These are phyloP conservation scores for Cetradonia linearis DNA, from an alignment of 495 filamentous ascomycete species.

Conservation along the genomic window DNA sequence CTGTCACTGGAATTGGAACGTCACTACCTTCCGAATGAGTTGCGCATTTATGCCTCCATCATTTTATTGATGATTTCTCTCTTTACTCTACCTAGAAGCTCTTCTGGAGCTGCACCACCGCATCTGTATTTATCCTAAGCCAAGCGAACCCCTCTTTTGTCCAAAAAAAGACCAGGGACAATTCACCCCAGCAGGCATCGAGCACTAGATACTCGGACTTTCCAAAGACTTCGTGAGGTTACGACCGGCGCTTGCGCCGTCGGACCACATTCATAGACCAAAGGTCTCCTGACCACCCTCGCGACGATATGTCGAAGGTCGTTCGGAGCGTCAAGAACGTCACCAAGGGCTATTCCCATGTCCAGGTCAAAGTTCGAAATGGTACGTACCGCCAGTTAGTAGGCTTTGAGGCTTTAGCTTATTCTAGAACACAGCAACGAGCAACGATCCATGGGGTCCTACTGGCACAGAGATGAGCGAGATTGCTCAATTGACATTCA, in stretches of 20 bases:
- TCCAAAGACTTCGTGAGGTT: not conserved
- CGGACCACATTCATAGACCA: not conserved
- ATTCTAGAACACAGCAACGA: conserved; percentile 58
- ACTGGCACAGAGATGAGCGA: conserved; percentile 98
- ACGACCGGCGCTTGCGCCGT: not conserved
- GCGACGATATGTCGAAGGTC: conserved; percentile 76
- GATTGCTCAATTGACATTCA: conserved; percentile 93
- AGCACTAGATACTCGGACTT: not conserved
- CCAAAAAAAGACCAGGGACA: too few species aligned
- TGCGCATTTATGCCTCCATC: not conserved
- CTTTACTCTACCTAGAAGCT: not conserved
- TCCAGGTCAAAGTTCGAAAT: conserved; percentile 99
- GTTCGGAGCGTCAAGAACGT: conserved; percentile 99
- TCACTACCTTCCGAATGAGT: conserved; percentile 1
- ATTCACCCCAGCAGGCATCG: not conserved
- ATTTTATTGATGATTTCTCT: not conserved
- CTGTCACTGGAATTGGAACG: not conserved
- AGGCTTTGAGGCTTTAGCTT: conserved; percentile 14
- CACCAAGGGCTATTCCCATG: conserved; percentile 94
- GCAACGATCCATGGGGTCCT: conserved; percentile 98
- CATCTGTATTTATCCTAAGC: not conserved
- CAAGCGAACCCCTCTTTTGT: not conserved
- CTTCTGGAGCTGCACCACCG: not conserved
- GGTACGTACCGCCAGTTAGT: conserved; percentile 45
- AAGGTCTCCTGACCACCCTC: not conserved